phyloP scores from a whole-genome alignment of 495 filamentous ascomycete species.

The Daldinia vernicosa region DNA sequence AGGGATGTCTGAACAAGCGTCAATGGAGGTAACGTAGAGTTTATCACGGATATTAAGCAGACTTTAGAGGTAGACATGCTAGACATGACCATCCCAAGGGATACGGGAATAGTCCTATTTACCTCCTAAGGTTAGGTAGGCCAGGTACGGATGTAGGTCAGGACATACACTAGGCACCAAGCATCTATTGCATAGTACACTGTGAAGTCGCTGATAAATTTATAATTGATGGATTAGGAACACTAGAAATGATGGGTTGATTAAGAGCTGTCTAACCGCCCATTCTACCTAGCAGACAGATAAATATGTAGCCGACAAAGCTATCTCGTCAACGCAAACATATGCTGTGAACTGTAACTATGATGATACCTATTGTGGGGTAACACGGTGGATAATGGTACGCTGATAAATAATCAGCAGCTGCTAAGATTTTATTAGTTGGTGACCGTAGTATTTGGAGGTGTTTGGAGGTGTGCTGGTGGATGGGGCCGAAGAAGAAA shows the following conservation, averaged over 20 bases:
- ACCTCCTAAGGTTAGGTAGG: not conserved
- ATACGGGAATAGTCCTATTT: not conserved
- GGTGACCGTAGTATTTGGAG: conserved; percentile 16
- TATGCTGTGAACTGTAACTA: conserved; percentile 11
- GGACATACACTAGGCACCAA: not conserved
- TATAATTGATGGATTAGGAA: not conserved
- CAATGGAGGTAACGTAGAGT: not conserved
- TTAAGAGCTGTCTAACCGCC: not conserved
- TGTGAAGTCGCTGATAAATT: not conserved
- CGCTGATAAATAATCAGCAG: not conserved
- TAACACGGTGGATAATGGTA: conserved; percentile 13
- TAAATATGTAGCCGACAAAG: not conserved
- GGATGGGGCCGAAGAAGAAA: not conserved
- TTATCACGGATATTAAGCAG: not conserved
- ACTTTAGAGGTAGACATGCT: not conserved
- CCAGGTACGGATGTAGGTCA: not conserved
- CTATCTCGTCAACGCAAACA: not conserved
- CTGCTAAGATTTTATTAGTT: conserved; percentile 31
- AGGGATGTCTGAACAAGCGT: too few relatives aligned
- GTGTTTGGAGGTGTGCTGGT: not conserved
- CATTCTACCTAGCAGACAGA: not conserved
- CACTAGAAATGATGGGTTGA: not conserved
- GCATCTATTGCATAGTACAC: not conserved
- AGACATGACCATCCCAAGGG: not conserved
- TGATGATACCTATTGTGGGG: conserved; percentile 12